phyloP scores from a whole-genome alignment of 2,329 filamentous ascomycete species.

The Anisogramma anomala region DNA sequence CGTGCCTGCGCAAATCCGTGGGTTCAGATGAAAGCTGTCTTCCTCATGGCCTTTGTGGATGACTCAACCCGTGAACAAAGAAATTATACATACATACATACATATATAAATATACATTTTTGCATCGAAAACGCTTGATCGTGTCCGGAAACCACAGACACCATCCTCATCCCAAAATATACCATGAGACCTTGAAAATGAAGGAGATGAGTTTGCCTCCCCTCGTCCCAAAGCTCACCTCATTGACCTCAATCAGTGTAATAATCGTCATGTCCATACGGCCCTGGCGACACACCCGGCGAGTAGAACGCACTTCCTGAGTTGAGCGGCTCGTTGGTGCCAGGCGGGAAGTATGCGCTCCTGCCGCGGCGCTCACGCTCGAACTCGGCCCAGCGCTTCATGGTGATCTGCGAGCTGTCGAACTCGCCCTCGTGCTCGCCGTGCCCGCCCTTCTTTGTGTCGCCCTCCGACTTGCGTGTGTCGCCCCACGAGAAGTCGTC shows the following conservation, averaged over 20 bases:
- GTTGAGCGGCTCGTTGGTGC: conserved; percentile 34
- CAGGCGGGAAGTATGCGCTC: conserved; percentile 35
- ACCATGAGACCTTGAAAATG: neutral
- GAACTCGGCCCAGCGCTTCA: conserved; percentile 98
- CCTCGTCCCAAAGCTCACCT: neutral
- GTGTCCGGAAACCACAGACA: too few relatives aligned
- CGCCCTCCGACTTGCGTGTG: conserved; percentile 86
- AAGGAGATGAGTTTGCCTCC: neutral
- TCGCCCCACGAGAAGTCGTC: conserved; percentile 99
- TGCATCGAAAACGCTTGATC: too few relatives aligned
- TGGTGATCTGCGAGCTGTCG: conserved; percentile 96
- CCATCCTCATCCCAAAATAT: too few relatives aligned
- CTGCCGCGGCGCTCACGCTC: conserved; percentile 52
- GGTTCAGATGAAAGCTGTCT: too few relatives aligned
- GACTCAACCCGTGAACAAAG: too few relatives aligned
- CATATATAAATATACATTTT: too few relatives aligned
- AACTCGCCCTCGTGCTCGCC: conserved; percentile 91
- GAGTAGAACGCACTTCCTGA: conserved; percentile 28
- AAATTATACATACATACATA: too few relatives aligned
- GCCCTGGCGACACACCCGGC: conserved; percentile 24
- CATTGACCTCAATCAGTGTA: conserved; percentile 39
- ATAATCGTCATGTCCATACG: conserved; percentile 43
- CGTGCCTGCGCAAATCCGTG: too few relatives aligned
- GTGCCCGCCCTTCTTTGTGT: conserved; percentile 67
- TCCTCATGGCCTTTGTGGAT: too few relatives aligned